phyloP scores from a whole-genome alignment of 2,329 filamentous ascomycete species.

The Hysterium pulicare region DNA sequence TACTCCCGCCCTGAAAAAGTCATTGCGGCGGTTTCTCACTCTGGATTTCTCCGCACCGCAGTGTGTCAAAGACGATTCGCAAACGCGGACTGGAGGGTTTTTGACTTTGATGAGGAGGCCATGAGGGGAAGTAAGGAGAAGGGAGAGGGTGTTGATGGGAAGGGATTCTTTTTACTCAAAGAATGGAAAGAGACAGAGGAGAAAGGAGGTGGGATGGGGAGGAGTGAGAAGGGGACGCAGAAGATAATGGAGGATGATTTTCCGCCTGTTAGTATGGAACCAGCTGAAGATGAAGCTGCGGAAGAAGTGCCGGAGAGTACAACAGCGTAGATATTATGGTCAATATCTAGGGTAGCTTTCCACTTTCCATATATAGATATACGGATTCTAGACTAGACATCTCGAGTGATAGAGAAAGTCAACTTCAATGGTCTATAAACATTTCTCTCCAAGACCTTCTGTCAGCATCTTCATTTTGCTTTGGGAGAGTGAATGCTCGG shows the following conservation, averaged over 20 bases:
- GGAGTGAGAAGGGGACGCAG: constrained; percentile 40
- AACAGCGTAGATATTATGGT: no score
- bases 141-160: constrained; percentile 42
- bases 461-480: no score
- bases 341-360: no score
- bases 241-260: constrained; percentile 18
- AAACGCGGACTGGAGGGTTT: constrained; percentile 64
- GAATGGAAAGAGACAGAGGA: constrained; percentile 51
- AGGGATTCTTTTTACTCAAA: constrained; percentile 32
- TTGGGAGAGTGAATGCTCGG: no score
- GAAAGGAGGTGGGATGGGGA: constrained; percentile 50
- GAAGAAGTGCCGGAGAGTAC: background rate
- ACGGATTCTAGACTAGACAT: no score
- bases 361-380: no score
- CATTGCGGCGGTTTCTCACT: constrained; percentile 63
- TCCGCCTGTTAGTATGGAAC: no score
- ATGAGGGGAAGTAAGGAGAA: constrained; percentile 41
- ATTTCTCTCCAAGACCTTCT: no score
- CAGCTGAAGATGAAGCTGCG: constrained; percentile 5
- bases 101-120: constrained; percentile 52
- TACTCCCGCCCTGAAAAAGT: constrained; percentile 56
- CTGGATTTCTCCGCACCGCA: constrained; percentile 59
- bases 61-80: constrained; percentile 51
- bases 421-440: no score
- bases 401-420: no score